Evolutionary conservation across 495 filamentous ascomycete species (phyloP).

Genomic region (Talaromyces thailandensis): DNA sequence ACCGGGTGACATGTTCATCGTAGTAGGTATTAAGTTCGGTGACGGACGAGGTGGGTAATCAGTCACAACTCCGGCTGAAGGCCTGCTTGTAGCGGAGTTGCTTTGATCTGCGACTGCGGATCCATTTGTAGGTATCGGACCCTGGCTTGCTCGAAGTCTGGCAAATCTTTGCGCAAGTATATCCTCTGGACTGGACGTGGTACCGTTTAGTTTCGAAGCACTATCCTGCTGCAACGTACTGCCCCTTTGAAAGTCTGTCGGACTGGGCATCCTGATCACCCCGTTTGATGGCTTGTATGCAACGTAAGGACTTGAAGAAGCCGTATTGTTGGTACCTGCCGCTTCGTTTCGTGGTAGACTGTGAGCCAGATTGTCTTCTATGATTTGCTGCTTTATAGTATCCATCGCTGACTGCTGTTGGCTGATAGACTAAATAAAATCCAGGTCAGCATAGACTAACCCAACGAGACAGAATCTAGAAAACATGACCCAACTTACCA

Average conservation of each 20-base stretch:
- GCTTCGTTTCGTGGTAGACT: constrained; percentile 21
- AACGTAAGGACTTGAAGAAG: constrained; percentile 17
- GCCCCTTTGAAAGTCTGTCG: constrained; percentile 28
- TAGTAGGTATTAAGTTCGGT: constrained; percentile 13
- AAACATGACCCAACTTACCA: constrained; percentile 16
- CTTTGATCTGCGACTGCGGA: constrained; percentile 9
- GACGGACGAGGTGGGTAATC: constrained; percentile 20
- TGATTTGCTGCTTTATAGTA: constrained; percentile 33
- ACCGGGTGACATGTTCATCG: constrained; percentile 13
- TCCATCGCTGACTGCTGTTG: constrained; percentile 40
- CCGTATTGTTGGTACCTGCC: constrained; percentile 8
- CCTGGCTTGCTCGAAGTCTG: constrained; percentile 24
- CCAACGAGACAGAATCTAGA: neutral
- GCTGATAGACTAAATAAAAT: constrained; percentile 24
- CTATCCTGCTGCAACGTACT: constrained; percentile 11
- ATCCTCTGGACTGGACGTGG: constrained; percentile 25
- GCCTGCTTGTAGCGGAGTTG: constrained; percentile 25
- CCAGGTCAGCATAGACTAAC: neutral
- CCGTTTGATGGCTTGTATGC: constrained; percentile 4
- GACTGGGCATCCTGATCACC: constrained; percentile 33
- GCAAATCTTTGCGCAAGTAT: constrained; percentile 38
- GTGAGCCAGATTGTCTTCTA: constrained; percentile 32
- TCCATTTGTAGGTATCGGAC: constrained; percentile 4
- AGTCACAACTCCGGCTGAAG: constrained; percentile 21
- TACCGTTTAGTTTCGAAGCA: constrained; percentile 12